phyloP scores from a whole-genome alignment of 305 asterid species.

The Fraxinus angustifolia region DNA sequence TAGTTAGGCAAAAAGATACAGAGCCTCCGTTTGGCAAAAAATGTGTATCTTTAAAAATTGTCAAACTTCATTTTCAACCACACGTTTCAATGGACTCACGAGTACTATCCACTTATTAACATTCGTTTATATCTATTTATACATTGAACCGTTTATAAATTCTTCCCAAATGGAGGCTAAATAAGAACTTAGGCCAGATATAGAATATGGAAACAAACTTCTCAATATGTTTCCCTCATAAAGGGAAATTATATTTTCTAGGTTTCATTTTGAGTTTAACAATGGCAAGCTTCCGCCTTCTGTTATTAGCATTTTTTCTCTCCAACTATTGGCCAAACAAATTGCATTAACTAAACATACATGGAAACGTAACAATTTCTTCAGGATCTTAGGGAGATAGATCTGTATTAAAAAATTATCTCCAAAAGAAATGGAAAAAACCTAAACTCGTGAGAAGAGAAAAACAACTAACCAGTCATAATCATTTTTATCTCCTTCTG shows the following conservation, averaged over 20 bases:
- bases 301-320: conserved; percentile 8
- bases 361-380: conserved; percentile 10
- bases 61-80: background rate
- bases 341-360: background rate
- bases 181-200: conserved; percentile 9
- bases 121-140: background rate
- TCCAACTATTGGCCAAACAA: conserved; percentile 1
- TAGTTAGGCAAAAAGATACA: conserved; percentile 19
- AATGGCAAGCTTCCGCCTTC: background rate
- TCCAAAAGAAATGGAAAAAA: conserved; percentile 10
- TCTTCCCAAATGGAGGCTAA: background rate
- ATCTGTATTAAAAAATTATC: background rate
- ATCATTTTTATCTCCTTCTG: conserved; percentile 86
- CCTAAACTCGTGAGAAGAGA: background rate
- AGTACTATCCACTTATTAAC: too few relatives aligned
- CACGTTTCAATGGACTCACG: background rate
- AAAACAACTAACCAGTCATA: conserved; percentile 76
- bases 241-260: conserved; percentile 11
- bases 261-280: conserved; percentile 2
- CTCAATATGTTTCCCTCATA: background rate
- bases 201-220: background rate
- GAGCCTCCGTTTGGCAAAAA: background rate
- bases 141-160: background rate
- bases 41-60: background rate
- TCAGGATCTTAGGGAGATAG: conserved; percentile 4